Base-by-base conservation (phyloP, 495 filamentous ascomycete species). In the Xylaria nigripes region DNA sequence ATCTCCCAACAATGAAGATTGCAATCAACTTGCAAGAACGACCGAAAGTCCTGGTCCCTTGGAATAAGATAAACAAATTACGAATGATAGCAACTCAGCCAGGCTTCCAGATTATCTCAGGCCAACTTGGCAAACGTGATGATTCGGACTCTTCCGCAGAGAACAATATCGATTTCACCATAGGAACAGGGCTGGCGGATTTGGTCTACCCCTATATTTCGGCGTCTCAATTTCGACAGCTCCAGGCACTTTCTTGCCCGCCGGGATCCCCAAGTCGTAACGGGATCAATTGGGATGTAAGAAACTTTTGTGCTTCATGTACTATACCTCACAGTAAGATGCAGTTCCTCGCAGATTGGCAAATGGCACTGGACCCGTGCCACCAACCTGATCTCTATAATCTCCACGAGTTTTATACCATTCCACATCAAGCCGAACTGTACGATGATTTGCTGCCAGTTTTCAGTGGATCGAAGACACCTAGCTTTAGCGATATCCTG, bases 1-100 rank as follows among this genome's bases (percentile, higher is more conserved):
- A 84, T 58, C 75, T 94, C 5, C 88, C 87, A 1, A 79, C 88
- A 48, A 88, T 94, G 86, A 84, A 89, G 54, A 68, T 94, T 32
- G 84, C 85, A 0, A 83, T 94, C 69, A 94, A 93, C 64, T 61
- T 89, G 22, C 81, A 87, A 41, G 86, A 90, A 58, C 79, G 87
- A 57, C 86, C 88, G n/a, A 76, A 87, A 13, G 78, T 91, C 5
- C 74, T 89, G 1, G 81, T 87, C 0, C 83, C 87, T 2, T 86
- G 82, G 76, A 77, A 83, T 49, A 56, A 61, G 38, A 48, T 67
- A 13, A 54, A 61, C 46, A 51, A 58, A 40, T 57, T 80, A 19
- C 73, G 61, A 41, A 63, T 66, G 16, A 61, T 61, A 19, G 77
- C 71, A 25, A 68, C 45, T 27, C 60, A 60, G 21, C 42, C 53